Evolutionary conservation across 2,329 filamentous ascomycete species (phyloP).

Genomic region (Rutstroemia sp.): DNA sequence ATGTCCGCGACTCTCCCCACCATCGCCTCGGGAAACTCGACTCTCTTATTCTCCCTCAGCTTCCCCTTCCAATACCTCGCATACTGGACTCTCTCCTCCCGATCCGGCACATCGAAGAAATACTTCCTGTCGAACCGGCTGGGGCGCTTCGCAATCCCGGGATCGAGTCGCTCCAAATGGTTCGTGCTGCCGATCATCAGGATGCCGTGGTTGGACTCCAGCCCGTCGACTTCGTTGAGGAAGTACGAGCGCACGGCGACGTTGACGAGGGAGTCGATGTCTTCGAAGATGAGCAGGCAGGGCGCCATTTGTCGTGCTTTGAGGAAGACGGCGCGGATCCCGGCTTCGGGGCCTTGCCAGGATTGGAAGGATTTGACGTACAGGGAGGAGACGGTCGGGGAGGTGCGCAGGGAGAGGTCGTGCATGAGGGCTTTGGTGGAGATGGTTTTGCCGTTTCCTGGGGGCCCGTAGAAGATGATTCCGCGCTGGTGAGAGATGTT

Average conservation of each 20-base stretch:
- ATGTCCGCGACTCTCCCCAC: conserved; percentile 53
- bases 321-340: conserved; percentile 44
- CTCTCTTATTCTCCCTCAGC: conserved; percentile 46
- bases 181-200: conserved; percentile 62
- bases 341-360: conserved; percentile 48
- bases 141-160: conserved; percentile 58
- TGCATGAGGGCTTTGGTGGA: conserved; percentile 66
- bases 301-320: conserved; percentile 57
- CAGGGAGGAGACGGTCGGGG: conserved; percentile 46
- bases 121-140: conserved; percentile 63
- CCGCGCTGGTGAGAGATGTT: neutral
- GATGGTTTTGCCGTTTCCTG: conserved; percentile 61
- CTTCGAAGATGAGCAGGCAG: conserved; percentile 65
- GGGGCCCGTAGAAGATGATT: no score
- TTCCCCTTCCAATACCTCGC: conserved; percentile 55
- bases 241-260: conserved; percentile 59
- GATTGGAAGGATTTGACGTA: conserved; percentile 50
- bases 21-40: conserved; percentile 54
- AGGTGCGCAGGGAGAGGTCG: conserved; percentile 45
- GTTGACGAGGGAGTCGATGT: conserved; percentile 59
- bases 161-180: conserved; percentile 58
- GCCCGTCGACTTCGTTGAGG: conserved; percentile 65
- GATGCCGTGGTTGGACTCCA: conserved; percentile 63
- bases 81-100: conserved; percentile 49
- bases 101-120: conserved; percentile 50